Percentiles rank a stretch among this genome's conserved stretches.
phyloP scores from a whole-genome alignment of 257 asterid genomes.

The Capsicum chinense region DNA sequence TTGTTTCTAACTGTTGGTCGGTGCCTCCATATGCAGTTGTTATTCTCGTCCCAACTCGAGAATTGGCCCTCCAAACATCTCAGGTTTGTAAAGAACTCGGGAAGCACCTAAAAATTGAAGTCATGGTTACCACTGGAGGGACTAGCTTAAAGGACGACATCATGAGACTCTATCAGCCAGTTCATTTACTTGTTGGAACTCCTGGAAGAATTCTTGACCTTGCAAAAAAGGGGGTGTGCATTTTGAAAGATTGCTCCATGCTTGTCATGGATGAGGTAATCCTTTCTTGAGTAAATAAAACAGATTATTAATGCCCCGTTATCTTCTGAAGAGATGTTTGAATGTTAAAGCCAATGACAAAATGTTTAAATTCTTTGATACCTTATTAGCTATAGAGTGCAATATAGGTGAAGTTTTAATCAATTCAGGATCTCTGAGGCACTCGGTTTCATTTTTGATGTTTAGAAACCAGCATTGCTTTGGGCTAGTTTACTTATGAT shows the following conservation, averaged over 20 bases:
- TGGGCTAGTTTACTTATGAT: not conserved
- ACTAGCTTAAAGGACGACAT: conserved; percentile 90
- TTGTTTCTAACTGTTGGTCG: not conserved
- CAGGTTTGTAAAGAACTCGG: conserved; percentile 94
- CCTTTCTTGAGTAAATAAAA: not conserved
- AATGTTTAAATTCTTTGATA: not conserved
- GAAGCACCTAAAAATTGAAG: conserved; percentile 73
- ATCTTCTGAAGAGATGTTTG: not conserved
- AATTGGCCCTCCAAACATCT: conserved; percentile 87
- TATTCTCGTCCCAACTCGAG: conserved; percentile 85
- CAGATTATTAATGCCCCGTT: not conserved
- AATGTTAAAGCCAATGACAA: not conserved
- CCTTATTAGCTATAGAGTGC: not conserved
- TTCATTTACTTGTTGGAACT: conserved; percentile 91
- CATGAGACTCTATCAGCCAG: conserved; percentile 91
- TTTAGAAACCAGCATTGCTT: not conserved
- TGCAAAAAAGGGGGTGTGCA: conserved; percentile 68
- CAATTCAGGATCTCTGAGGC: not conserved
- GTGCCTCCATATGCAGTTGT: conserved; percentile 55
- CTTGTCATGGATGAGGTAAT: conserved; percentile 88
- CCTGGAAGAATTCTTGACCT: conserved; percentile 95
- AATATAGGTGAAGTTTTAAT: conserved; percentile 1
- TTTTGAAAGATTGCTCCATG: conserved; percentile 66
- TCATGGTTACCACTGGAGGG: conserved; percentile 92
- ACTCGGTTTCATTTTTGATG: not conserved